These are phyloP conservation scores for Leccinum rimulosum DNA, from an alignment of 768 basidiomycete species.

Conservation along the genomic window DNA sequence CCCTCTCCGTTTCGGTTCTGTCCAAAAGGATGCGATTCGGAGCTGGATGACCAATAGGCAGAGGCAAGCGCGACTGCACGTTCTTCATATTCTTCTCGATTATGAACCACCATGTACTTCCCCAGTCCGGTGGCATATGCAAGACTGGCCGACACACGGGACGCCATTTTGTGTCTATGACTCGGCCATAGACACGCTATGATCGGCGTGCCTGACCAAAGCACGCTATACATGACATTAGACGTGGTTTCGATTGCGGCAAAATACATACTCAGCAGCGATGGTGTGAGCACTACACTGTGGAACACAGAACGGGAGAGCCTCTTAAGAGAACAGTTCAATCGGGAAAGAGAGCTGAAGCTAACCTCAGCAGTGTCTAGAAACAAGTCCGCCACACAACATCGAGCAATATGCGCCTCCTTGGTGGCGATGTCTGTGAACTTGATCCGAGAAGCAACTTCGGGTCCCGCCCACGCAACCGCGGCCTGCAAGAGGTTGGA, in stretches of 20 bases:
- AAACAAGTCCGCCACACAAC: conserved; percentile 47
- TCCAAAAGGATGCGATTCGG: conserved; percentile 2
- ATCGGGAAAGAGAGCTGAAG: not conserved
- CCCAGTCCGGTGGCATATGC: conserved; percentile 48
- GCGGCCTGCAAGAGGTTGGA: conserved; percentile 43
- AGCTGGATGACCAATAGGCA: conserved; percentile 22
- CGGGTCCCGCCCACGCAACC: conserved; percentile 42
- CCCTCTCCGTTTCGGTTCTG: not conserved
- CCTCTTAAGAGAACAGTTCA: not conserved
- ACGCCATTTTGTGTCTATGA: conserved; percentile 48
- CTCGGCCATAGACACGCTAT: conserved; percentile 45
- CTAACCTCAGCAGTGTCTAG: conserved; percentile 51
- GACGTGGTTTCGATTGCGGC: not conserved
- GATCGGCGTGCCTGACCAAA: conserved; percentile 52
- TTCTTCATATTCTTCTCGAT: conserved; percentile 43
- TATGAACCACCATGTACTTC: conserved; percentile 44
- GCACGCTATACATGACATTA: conserved; percentile 34
- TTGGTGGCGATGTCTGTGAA: conserved; percentile 51
- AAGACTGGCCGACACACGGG: conserved; percentile 49
- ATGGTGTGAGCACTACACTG: conserved; percentile 55
- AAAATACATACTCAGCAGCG: conserved; percentile 42
- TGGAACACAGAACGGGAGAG: not conserved
- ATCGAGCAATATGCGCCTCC: conserved; percentile 43
- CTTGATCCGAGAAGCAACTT: conserved; percentile 43
- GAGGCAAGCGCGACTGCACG: conserved; percentile 42